Conservation (phyloP, 495 filamentous ascomycete species). For the Oidiodendron maius region DNA sequence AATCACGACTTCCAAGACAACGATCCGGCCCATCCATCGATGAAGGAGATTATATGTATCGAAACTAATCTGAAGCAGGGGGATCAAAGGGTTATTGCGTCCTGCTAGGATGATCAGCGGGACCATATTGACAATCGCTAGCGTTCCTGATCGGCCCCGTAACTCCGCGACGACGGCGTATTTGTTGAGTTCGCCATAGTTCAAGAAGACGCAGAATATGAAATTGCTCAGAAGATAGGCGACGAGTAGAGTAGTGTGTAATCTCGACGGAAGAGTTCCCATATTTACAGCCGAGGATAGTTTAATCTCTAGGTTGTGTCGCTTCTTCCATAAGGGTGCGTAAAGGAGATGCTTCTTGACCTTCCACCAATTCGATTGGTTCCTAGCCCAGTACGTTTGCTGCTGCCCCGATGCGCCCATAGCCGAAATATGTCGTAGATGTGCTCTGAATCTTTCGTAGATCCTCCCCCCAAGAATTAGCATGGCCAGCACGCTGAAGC, state of each 20-base stretch:
- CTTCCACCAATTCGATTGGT: constrained; percentile 41
- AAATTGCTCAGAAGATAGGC: constrained; percentile 60
- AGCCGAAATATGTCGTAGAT: constrained; percentile 40
- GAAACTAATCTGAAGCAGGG: constrained; percentile 78
- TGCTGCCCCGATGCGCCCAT: constrained; percentile 37
- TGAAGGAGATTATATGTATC: constrained; percentile 96
- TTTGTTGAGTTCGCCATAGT: constrained; percentile 45
- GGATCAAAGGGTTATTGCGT: constrained; percentile 90
- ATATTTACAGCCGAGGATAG: constrained; percentile 73
- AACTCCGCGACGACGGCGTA: constrained; percentile 54
- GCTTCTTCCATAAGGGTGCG: constrained; percentile 72
- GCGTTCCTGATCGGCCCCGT: constrained; percentile 68
- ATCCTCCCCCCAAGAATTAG: constrained; percentile 38
- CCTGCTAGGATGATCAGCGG: constrained; percentile 81
- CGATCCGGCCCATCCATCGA: constrained; percentile 88
- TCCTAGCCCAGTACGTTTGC: constrained; percentile 42
- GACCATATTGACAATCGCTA: constrained; percentile 76
- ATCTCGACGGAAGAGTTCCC: constrained; percentile 78
- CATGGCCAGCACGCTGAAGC: constrained; percentile 38
- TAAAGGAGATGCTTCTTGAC: constrained; percentile 78
- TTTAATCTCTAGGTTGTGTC: constrained; percentile 83
- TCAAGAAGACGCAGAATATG: constrained; percentile 55
- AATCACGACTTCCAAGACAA: constrained; percentile 67
- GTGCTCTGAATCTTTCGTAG: constrained; percentile 33
- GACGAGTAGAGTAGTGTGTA: constrained; percentile 68